Evolutionary conservation across 331 rosid species (phyloP).

Genomic region (Spiraea crenata): DNA sequence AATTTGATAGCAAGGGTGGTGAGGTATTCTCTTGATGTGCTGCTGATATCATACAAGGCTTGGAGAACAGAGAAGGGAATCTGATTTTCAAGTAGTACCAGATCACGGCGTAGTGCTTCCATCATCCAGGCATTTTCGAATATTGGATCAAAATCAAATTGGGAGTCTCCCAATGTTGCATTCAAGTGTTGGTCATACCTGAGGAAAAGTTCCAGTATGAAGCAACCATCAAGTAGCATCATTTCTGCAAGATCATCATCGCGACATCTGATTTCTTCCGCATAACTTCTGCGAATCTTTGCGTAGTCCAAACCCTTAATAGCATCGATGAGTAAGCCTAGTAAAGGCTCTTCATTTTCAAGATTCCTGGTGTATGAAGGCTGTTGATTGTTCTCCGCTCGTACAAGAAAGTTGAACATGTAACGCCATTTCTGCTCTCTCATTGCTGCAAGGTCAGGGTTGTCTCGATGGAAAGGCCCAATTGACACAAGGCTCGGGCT

Average conservation of each 20-base stretch:
- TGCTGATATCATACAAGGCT: neutral
- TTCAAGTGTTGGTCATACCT: conserved; percentile 1
- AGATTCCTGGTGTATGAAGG: too few species aligned
- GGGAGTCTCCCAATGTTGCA: too few species aligned
- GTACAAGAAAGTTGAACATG: conserved; percentile 24
- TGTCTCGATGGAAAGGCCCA: conserved; percentile 1
- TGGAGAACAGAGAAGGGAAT: neutral
- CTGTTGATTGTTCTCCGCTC: neutral
- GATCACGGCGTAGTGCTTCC: neutral
- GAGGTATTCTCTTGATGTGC: neutral
- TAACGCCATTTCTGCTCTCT: conserved; percentile 35
- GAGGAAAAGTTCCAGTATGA: conserved; percentile 33
- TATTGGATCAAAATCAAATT: conserved; percentile 6
- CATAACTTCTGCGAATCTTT: conserved; percentile 27
- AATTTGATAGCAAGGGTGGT: conserved; percentile 5
- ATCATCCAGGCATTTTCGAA: conserved; percentile 20
- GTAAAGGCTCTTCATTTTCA: too few species aligned
- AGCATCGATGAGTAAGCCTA: conserved; percentile 7
- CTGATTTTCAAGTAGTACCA: conserved; percentile 4
- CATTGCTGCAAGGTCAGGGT: conserved; percentile 11
- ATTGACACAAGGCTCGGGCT: conserved; percentile 3
- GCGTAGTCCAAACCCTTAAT: conserved; percentile 22
- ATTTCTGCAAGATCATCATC: conserved; percentile 29
- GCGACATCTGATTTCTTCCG: conserved; percentile 16
- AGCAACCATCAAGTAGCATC: conserved; percentile 34